Conservation (phyloP, 2,329 filamentous ascomycete species). For the Xylariaceae sp. region DNA sequence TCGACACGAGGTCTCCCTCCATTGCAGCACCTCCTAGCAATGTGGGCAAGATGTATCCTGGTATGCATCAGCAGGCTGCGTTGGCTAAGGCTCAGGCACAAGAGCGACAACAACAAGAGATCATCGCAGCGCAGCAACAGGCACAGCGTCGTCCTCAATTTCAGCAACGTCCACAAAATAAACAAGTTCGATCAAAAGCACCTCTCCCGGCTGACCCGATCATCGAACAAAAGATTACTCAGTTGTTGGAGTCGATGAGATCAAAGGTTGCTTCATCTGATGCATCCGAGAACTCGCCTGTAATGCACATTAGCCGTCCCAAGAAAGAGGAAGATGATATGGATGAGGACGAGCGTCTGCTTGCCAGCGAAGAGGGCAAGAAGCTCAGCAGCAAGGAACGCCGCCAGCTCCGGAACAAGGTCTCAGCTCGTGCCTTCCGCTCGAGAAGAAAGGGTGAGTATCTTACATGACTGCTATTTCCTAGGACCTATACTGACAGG, state of each 20-base stretch:
- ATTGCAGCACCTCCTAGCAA: conserved; percentile 48
- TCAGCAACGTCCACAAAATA: conserved; percentile 33
- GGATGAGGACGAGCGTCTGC: conserved; percentile 81
- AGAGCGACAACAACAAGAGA: conserved; percentile 56
- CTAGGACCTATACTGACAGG: conserved; percentile 43
- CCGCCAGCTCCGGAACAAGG: conserved; percentile 96
- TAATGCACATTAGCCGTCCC: conserved; percentile 66
- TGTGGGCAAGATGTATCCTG: conserved; percentile 79
- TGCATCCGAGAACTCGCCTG: conserved; percentile 44
- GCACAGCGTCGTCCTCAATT: conserved; percentile 38
- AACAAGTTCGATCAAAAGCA: conserved; percentile 45
- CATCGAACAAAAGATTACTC: conserved; percentile 89
- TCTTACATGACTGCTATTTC: background rate
- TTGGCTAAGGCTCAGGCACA: conserved; percentile 69
- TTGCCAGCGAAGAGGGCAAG: conserved; percentile 86
- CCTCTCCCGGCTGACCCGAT: conserved; percentile 60
- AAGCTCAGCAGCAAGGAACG: conserved; percentile 98
- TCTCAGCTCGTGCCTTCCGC: conserved; percentile 94
- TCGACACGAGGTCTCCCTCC: conserved; percentile 52
- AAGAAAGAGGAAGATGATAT: conserved; percentile 98
- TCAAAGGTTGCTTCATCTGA: conserved; percentile 60
- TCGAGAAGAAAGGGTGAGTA: conserved; percentile 92
- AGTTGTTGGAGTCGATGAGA: conserved; percentile 88
- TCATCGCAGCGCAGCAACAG: conserved; percentile 33
- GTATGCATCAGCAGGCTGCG: conserved; percentile 86